Conservation (phyloP, 1,284 basidiomycete genomes). For the Tylopilus orsonianus region DNA sequence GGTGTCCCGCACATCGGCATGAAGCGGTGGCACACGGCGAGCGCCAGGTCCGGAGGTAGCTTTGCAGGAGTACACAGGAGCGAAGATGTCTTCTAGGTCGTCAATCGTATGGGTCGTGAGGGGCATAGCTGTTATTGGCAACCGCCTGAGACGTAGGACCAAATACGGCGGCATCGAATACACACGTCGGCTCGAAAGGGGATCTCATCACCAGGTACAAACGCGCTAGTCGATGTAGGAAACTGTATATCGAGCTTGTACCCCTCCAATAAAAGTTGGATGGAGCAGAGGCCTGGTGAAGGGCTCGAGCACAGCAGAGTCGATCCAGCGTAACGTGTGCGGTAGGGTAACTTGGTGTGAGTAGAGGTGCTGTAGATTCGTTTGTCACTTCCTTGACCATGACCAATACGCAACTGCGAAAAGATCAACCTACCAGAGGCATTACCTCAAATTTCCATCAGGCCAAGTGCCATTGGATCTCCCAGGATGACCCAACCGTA, state of each 20-base stretch:
- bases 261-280: slow-evolving; percentile 66
- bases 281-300: slow-evolving; percentile 72
- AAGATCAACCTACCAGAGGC: slow-evolving; percentile 60
- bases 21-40: slow-evolving; percentile 65
- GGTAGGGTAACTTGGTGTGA: slow-evolving; percentile 70
- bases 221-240: slow-evolving; percentile 33
- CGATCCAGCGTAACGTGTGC: slow-evolving; percentile 82
- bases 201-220: slow-evolving; percentile 31
- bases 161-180: slow-evolving; percentile 82
- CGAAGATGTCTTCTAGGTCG: background rate
- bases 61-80: slow-evolving; percentile 60
- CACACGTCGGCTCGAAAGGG: slow-evolving; percentile 66
- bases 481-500: slow-evolving; percentile 94
- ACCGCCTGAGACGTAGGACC: slow-evolving; percentile 55
- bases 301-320: slow-evolving; percentile 80
- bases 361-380: slow-evolving; percentile 68
- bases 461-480: no score
- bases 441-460: no score
- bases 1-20: slow-evolving; percentile 65
- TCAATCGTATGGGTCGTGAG: background rate
- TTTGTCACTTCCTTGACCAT: background rate
- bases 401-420: background rate
- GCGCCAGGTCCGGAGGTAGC: slow-evolving; percentile 51
- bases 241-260: slow-evolving; percentile 74
- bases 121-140: background rate